Conservation (phyloP, 768 basidiomycete genomes). For the Lactifluus pinguis region DNA sequence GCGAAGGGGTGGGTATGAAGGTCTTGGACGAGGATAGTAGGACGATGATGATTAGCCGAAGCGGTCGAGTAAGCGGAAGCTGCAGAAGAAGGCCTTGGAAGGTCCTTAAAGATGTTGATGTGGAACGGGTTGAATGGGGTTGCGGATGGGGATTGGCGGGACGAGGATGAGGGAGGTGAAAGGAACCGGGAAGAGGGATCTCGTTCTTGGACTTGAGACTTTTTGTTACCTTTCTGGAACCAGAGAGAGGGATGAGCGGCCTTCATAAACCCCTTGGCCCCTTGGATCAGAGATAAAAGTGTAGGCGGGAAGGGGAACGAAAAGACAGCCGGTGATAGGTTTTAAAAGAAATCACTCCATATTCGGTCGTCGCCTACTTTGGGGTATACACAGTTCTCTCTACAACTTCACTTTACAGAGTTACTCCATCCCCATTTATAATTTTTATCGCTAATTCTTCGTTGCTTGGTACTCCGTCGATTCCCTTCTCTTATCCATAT, state of each 20-base stretch:
- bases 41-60: constrained; percentile 30
- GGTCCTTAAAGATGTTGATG: background rate
- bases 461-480: background rate
- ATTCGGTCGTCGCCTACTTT: background rate
- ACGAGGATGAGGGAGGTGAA: background rate
- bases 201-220: background rate
- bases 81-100: background rate
- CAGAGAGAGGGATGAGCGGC: constrained; percentile 17
- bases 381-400: background rate
- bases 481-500: background rate
- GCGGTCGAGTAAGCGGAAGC: constrained; percentile 17
- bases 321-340: background rate
- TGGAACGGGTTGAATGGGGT: constrained; percentile 6
- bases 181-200: background rate
- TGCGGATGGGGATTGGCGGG: background rate
- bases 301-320: background rate
- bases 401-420: background rate
- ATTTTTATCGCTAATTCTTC: background rate
- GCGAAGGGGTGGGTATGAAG: constrained; percentile 43
- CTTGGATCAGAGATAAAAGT: background rate
- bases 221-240: constrained; percentile 18
- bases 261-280: constrained; percentile 15
- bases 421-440: background rate
- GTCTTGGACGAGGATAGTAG: constrained; percentile 26
- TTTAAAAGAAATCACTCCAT: background rate